Evolutionary conservation across 306 rosid species (phyloP).

Genomic region (Morella rubra): DNA sequence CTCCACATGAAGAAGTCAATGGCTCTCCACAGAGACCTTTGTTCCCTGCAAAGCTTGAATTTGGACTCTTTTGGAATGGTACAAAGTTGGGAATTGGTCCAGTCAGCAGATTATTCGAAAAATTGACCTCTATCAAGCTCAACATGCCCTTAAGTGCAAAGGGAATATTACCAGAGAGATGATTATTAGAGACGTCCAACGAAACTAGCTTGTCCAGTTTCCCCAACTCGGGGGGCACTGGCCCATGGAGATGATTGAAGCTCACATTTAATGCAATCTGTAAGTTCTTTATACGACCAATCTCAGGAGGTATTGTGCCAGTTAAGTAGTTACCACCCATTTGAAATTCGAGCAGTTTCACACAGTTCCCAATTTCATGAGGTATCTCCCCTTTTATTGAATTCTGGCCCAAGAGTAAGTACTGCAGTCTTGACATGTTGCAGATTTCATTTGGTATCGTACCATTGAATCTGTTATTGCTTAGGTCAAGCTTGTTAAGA

Average conservation of each 20-base stretch:
- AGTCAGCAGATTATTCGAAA: constrained; percentile 76
- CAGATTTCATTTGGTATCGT: constrained; percentile 84
- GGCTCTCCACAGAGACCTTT: constrained; percentile 96
- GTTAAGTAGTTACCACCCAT: constrained; percentile 85
- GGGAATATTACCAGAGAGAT: constrained; percentile 77
- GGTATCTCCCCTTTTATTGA: constrained; percentile 91
- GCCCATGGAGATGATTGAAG: constrained; percentile 84
- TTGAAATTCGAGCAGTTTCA: constrained; percentile 78
- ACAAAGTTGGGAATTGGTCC: constrained; percentile 80
- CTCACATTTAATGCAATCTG: constrained; percentile 95
- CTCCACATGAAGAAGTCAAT: constrained; percentile 60
- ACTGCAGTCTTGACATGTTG: constrained; percentile 79
- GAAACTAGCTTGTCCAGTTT: constrained; percentile 96
- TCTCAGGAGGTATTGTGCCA: constrained; percentile 72
- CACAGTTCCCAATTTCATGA: constrained; percentile 82
- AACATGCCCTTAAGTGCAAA: constrained; percentile 84
- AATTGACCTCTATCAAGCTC: constrained; percentile 97
- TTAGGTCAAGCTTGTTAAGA: constrained; percentile 94
- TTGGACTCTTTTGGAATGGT: constrained; percentile 91
- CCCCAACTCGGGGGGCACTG: constrained; percentile 77
- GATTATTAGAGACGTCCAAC: constrained; percentile 83
- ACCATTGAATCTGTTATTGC: constrained; percentile 90
- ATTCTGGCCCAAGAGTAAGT: constrained; percentile 85
- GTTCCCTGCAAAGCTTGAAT: constrained; percentile 74
- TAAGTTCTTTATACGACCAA: constrained; percentile 90